These are phyloP conservation scores for Saccharum spontaneum DNA, from an alignment of 176 grass and related monocot genomes.

Conservation along the genomic window DNA sequence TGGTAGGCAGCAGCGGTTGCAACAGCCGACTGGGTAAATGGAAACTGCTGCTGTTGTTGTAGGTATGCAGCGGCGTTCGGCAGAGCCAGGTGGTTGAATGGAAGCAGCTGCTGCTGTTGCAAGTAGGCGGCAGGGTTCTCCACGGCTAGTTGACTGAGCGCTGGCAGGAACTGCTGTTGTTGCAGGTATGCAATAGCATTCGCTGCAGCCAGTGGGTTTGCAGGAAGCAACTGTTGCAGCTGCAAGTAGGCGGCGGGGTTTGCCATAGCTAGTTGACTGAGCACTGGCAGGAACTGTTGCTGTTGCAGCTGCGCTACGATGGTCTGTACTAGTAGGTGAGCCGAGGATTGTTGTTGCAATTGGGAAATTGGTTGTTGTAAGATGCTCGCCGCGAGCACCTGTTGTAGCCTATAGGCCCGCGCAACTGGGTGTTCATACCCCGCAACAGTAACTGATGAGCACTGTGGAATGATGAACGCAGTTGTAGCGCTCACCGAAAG, in stretches of 20 bases:
- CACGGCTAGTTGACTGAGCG: neutral
- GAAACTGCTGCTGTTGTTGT: neutral
- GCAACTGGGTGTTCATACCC: too few relatives aligned
- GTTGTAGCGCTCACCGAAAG: too few relatives aligned
- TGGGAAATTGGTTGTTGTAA: too few relatives aligned
- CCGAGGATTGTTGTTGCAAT: neutral
- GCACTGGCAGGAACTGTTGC: neutral
- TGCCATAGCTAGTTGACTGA: too few relatives aligned
- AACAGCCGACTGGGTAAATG: neutral
- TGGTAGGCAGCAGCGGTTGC: neutral
- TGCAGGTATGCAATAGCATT: neutral
- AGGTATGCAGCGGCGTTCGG: neutral
- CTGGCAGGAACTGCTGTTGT: neutral
- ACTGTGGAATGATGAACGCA: too few relatives aligned
- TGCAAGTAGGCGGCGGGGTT: neutral
- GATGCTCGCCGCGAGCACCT: too few relatives aligned
- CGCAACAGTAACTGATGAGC: too few relatives aligned
- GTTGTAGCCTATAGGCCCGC: too few relatives aligned
- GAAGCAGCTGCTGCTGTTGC: neutral
- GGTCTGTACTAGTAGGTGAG: neutral
- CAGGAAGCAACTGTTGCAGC: neutral
- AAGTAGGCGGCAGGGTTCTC: neutral
- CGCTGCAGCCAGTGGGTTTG: neutral
- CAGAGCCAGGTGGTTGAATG: neutral
- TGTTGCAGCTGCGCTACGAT: neutral